A percentile compares a stretch with the other conserved stretches of the same genome.
phyloP scores from a whole-genome alignment of 2,329 filamentous ascomycete species.

The Pseudopyrenochaeta lycopersici region DNA sequence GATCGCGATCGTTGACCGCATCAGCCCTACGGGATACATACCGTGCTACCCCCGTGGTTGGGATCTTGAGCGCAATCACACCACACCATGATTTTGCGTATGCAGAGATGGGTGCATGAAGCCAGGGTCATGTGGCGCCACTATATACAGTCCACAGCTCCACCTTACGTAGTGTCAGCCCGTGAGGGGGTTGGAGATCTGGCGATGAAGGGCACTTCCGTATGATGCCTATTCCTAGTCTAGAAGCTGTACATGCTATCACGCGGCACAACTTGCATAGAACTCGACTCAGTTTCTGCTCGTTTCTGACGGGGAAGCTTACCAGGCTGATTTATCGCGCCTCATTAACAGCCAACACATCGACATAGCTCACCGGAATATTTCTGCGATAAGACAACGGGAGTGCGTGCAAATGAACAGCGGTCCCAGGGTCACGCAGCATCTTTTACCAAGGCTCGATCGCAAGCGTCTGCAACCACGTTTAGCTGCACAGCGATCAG shows the following conservation, averaged over 20 bases:
- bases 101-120: conserved; percentile 9
- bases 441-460: conserved; percentile 16
- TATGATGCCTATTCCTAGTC: conserved; percentile 5
- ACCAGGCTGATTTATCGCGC: conserved; percentile 7
- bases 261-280: conserved; percentile 19
- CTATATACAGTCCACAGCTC: conserved; percentile 1
- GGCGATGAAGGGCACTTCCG: conserved; percentile 1
- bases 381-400: conserved; percentile 24
- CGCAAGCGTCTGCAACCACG: conserved; percentile 27
- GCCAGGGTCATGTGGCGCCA: conserved; percentile 12
- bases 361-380: conserved; percentile 23
- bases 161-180: conserved; percentile 12
- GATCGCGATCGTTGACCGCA: conserved; percentile 21
- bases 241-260: conserved; percentile 10
- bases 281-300: conserved; percentile 9
- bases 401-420: conserved; percentile 17
- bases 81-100: conserved; percentile 14
- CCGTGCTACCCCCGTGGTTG: conserved; percentile 13
- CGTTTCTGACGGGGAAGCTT: conserved; percentile 10
- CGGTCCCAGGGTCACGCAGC: conserved; percentile 16
- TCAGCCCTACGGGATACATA: conserved; percentile 34
- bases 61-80: conserved; percentile 15
- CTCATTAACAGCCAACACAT: conserved; percentile 3
- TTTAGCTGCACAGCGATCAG: conserved; percentile 24
- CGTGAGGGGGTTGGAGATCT: conserved; percentile 4